Base-by-base conservation (phyloP, 73 alveolate species). In the Blepharisma japonicum region DNA sequence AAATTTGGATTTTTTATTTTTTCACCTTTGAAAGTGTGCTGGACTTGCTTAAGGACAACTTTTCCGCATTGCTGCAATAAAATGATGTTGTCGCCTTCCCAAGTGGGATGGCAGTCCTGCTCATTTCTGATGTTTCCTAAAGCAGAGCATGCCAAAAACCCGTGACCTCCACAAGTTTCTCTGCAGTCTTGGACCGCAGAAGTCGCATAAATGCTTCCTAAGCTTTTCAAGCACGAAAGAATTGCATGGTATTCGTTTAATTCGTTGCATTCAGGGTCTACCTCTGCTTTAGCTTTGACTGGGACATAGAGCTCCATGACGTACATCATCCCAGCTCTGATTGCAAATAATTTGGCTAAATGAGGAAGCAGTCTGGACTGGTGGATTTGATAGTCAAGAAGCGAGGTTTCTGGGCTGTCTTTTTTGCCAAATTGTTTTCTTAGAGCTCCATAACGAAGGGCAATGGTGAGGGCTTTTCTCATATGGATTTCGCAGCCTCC, bases 61-160 rank as follows among this genome's bases (percentile, higher is more conserved):
- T 85, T 92, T 8, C 92, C 94, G 7, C 93, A 67, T 78, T 92
- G 89, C 79, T 82, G 81, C 14, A 89, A 82, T 38, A 92, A 68
- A 25, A 92, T 96, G 11, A 88, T 84, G 85, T 89, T 89, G 68
- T 92, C 98, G 7, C 98, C 98, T 77, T 92, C 98, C 89, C 91
- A 90, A 23, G 98, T 92, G 18, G 47, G 18, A 14, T 20, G 47
- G 23, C 14, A n/a, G 11, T 61, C 74, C 14, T n/a, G 50, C 11
- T n/a, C 23, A 9, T 25, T 39, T 20, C 74, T n/a, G 47, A 61
- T n/a, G 11, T 39, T n/a, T 61, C 91, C 90, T 18, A 92, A 68
- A 55, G 86, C 81, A 18, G 88, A 55, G 54, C 81, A 88, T 68
- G 81, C 56, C n/a, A 92, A 92, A 71, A 70, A 90, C 25, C 96